phyloP scores from a whole-genome alignment of 108 stramenopile species.

The Schizochytrium sp. region DNA sequence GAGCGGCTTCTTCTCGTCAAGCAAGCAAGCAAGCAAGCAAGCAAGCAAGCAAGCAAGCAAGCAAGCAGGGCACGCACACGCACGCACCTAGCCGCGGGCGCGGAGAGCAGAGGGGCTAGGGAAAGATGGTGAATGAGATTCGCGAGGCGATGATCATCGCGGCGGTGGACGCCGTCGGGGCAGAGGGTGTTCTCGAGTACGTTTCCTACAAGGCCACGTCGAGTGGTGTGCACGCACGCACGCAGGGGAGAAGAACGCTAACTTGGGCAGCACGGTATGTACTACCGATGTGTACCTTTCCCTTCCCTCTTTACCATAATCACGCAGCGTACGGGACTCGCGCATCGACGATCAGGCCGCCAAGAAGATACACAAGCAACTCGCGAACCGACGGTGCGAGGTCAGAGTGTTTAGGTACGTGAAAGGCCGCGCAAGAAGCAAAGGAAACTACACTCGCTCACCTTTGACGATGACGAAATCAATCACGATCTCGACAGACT shows the following conservation, averaged over 20 bases:
- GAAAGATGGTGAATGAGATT: background rate
- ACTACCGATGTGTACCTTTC: background rate
- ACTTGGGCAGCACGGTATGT: background rate
- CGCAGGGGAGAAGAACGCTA: no score
- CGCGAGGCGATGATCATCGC: background rate
- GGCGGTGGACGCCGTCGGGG: background rate
- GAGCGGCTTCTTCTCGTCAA: no score
- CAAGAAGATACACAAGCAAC: background rate
- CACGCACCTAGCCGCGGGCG: no score
- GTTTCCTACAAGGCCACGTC: background rate
- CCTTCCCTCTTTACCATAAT: background rate
- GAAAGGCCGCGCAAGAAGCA: background rate
- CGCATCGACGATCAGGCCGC: background rate
- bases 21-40: no score
- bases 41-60: no score
- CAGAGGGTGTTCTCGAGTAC: background rate
- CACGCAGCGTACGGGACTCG: background rate
- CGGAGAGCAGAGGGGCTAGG: no score
- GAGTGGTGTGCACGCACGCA: no score
- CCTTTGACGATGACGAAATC: no score
- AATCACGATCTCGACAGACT: background rate
- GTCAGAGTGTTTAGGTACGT: background rate
- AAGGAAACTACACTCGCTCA: no score
- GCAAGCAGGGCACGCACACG: no score
- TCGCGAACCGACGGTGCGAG: background rate